Evolutionary conservation across 768 basidiomycete species (phyloP).

Genomic region (Inosperma sp.): DNA sequence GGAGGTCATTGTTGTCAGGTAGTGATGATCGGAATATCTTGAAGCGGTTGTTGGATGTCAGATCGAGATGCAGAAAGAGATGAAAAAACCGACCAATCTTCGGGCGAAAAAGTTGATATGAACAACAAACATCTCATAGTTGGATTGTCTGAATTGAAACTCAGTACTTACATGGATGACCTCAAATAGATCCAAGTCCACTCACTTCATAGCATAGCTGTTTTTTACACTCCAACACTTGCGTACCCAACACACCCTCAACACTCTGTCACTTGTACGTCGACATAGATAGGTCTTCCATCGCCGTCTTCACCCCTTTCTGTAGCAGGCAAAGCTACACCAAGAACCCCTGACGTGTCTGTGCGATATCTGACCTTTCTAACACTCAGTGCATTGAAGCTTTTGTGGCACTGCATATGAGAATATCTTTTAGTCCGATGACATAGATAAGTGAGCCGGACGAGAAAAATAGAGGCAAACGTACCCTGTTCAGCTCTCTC

Average conservation of each 20-base stretch:
- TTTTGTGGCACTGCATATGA: slow-evolving; percentile 83
- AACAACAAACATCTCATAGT: slow-evolving; percentile 78
- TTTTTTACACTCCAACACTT: slow-evolving; percentile 72
- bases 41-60: background rate
- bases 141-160: slow-evolving; percentile 66
- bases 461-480: slow-evolving; percentile 6
- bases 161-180: background rate
- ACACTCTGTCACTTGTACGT: slow-evolving; percentile 59
- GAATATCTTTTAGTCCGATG: slow-evolving; percentile 73
- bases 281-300: slow-evolving; percentile 58
- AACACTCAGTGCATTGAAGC: slow-evolving; percentile 75
- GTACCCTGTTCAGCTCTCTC: slow-evolving; percentile 32
- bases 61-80: background rate
- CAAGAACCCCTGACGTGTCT: slow-evolving; percentile 72
- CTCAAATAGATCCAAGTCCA: slow-evolving; percentile 8
- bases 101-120: slow-evolving; percentile 96
- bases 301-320: slow-evolving; percentile 54
- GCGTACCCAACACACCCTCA: slow-evolving; percentile 50
- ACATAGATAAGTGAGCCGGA: background rate
- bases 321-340: slow-evolving; percentile 69
- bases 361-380: slow-evolving; percentile 77
- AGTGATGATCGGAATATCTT: slow-evolving; percentile 85
- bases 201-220: slow-evolving; percentile 73
- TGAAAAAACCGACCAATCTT: slow-evolving; percentile 66
- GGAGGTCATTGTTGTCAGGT: slow-evolving; percentile 51